phyloP scores from a whole-genome alignment of 257 asterid genomes.

The Dorcoceras hygrometricum region DNA sequence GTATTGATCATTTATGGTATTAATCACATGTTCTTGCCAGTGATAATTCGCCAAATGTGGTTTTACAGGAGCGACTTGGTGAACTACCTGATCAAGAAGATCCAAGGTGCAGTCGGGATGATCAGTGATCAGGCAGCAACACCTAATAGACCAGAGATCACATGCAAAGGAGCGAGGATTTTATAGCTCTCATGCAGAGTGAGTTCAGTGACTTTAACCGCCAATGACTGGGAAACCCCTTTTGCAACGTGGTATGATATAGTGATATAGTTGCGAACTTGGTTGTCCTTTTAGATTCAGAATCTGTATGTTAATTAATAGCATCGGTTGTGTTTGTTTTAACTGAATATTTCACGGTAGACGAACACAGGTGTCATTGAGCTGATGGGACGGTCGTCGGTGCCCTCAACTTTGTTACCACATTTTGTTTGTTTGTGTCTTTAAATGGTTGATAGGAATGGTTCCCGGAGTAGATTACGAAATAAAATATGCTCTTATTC shows the following conservation, averaged over 20 bases:
- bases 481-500: not conserved
- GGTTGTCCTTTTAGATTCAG: conserved; percentile 29
- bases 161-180: conserved; percentile 27
- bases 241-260: conserved; percentile 26
- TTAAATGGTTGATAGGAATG: not conserved
- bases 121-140: conserved; percentile 25
- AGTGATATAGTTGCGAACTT: conserved; percentile 27
- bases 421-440: not conserved
- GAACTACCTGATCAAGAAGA: conserved; percentile 50
- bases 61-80: conserved; percentile 66
- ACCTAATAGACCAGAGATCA: conserved; percentile 32
- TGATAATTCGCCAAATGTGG: conserved; percentile 8
- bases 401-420: conserved; percentile 8
- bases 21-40: not conserved
- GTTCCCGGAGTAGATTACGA: not conserved
- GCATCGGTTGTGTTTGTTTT: not conserved
- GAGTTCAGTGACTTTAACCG: conserved; percentile 42
- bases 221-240: conserved; percentile 27
- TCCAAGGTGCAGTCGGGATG: conserved; percentile 37
- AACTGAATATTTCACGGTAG: conserved; percentile 20
- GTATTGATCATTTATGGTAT: not conserved
- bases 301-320: conserved; percentile 11
- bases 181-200: conserved; percentile 19
- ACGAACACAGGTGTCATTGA: conserved; percentile 10
- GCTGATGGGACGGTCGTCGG: not conserved